Percentiles rank a stretch among this genome's conserved stretches.
phyloP scores from a whole-genome alignment of 257 asterid species.

The Sherardia arvensis region DNA sequence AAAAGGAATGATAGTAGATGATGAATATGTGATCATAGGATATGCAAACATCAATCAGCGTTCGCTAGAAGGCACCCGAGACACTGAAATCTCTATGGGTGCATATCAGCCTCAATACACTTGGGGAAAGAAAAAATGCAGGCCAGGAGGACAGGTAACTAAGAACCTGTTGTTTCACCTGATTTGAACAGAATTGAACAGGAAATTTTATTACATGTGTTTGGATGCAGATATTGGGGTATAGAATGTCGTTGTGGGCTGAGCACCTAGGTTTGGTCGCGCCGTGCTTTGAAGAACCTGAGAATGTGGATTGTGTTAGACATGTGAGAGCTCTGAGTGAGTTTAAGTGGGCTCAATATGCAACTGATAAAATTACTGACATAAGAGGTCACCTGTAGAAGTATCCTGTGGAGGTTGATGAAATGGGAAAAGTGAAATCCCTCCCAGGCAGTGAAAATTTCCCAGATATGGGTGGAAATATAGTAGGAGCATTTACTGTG shows the following conservation, averaged over 20 bases:
- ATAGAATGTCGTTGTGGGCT: constrained; percentile 92
- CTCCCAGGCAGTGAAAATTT: constrained; percentile 64
- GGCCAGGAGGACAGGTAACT: constrained; percentile 78
- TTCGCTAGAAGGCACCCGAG: constrained; percentile 81
- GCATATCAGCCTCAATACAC: constrained; percentile 84
- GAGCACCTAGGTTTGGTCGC: constrained; percentile 74
- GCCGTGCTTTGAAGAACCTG: constrained; percentile 55
- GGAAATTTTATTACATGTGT: background rate
- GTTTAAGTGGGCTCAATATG: constrained; percentile 65
- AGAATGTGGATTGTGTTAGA: constrained; percentile 60
- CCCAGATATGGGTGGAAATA: constrained; percentile 83
- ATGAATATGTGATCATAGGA: constrained; percentile 70
- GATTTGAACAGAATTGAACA: background rate
- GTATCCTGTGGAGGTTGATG: constrained; percentile 74
- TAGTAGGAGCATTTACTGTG: constrained; percentile 61
- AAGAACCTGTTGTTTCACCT: background rate
- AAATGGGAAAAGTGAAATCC: constrained; percentile 51
- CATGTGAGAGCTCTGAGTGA: constrained; percentile 62
- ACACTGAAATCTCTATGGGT: constrained; percentile 89
- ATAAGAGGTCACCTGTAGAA: constrained; percentile 75
- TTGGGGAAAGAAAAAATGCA: constrained; percentile 44
- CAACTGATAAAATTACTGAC: constrained; percentile 41
- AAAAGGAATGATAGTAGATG: constrained; percentile 95
- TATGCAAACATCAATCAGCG: constrained; percentile 96
- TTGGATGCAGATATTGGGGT: constrained; percentile 58